Evolutionary conservation across 1,139 yeast genomes (phyloP).

Genomic region (Debaryomyces psychrophilus): DNA sequence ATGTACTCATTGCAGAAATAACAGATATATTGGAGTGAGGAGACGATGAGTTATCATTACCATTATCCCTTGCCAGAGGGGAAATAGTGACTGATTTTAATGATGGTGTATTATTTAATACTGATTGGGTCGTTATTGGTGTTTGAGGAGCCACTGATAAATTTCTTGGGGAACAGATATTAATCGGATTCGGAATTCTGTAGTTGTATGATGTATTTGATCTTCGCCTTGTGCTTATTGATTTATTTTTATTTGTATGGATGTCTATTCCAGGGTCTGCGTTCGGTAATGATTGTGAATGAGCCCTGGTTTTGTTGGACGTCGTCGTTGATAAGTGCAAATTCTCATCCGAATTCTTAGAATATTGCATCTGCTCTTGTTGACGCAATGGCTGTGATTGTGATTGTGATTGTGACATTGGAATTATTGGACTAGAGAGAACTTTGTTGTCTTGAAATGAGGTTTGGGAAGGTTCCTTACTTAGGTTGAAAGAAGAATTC

Average conservation of each 20-base stretch:
- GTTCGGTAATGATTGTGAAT: conserved; percentile 41
- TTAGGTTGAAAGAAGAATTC: conserved; percentile 4
- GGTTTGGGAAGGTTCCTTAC: conserved; percentile 13
- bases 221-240: conserved; percentile 20
- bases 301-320: conserved; percentile 26
- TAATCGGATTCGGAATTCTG: conserved; percentile 16
- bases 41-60: conserved; percentile 19
- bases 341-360: not conserved
- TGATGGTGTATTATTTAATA: conserved; percentile 33
- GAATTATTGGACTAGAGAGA: conserved; percentile 40
- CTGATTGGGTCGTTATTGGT: conserved; percentile 21
- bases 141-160: conserved; percentile 21
- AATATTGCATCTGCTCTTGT: not conserved
- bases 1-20: conserved; percentile 14
- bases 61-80: conserved; percentile 32
- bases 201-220: conserved; percentile 30
- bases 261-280: conserved; percentile 13
- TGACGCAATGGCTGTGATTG: conserved; percentile 4
- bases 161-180: conserved; percentile 13
- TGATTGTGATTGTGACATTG: conserved; percentile 23
- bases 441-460: conserved; percentile 30
- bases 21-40: conserved; percentile 25
- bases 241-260: conserved; percentile 8
- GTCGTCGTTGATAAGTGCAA: not conserved
- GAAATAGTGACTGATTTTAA: conserved; percentile 45